phyloP scores from a whole-genome alignment of 176 grass and related monocot species.

The Zoysia pacifica region DNA sequence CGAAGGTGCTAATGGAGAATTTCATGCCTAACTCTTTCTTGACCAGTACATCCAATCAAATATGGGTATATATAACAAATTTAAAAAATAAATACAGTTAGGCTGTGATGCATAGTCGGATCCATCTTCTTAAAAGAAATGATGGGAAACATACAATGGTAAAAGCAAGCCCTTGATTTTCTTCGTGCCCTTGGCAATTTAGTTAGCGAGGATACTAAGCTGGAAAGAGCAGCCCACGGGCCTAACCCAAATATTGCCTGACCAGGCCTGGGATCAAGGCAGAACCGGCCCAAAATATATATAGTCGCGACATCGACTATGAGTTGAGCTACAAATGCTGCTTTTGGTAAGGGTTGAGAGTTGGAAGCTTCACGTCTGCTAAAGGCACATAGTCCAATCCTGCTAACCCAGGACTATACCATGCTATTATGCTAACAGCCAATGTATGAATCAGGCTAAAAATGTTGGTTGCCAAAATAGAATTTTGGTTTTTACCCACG shows the following conservation, averaged over 20 bases:
- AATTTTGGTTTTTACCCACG: too few species aligned
- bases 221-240: not conserved
- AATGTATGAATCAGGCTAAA: too few species aligned
- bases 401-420: too few species aligned
- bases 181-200: too few species aligned
- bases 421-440: too few species aligned
- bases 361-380: too few species aligned
- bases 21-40: not conserved
- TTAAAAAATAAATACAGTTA: not conserved
- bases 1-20: not conserved
- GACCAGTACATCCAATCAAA: not conserved
- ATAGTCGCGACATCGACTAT: too few species aligned
- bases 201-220: not conserved
- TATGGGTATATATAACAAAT: not conserved
- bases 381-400: too few species aligned
- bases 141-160: not conserved
- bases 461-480: too few species aligned
- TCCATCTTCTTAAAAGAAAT: not conserved
- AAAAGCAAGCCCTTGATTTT: not conserved
- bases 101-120: not conserved
- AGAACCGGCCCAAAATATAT: not conserved
- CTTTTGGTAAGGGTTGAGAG: too few species aligned
- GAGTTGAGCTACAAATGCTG: too few species aligned
- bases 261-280: not conserved
- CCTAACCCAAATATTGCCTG: not conserved